A percentile compares a stretch with the other conserved stretches of the same genome.
phyloP scores from a whole-genome alignment of 2,329 filamentous ascomycete species.

The Leptographium radiaticola region DNA sequence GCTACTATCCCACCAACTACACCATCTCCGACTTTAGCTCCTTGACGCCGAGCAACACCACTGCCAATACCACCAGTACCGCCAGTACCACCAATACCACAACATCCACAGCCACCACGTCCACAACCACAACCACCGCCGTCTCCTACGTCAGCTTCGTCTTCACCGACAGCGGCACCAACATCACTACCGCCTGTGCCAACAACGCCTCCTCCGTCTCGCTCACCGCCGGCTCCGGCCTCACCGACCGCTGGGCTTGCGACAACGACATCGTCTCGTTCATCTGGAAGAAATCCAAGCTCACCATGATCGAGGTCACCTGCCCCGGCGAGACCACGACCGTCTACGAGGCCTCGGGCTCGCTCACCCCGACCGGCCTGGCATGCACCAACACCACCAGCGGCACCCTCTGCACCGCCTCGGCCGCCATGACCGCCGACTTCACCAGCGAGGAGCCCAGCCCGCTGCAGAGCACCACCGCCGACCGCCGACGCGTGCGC shows the following conservation, averaged over 20 bases:
- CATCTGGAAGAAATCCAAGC: slow-evolving; percentile 23
- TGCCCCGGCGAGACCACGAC: slow-evolving; percentile 20
- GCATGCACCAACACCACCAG: slow-evolving; percentile 2
- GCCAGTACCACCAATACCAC: too few species aligned
- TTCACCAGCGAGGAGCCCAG: slow-evolving; percentile 12
- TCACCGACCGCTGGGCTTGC: slow-evolving; percentile 28
- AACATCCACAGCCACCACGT: too few species aligned
- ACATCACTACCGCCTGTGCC: slow-evolving; percentile 26
- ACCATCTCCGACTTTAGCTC: neutral
- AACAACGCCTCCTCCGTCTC: slow-evolving; percentile 29
- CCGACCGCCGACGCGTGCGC: neutral
- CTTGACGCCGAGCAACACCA: neutral
- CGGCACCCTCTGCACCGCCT: slow-evolving; percentile 5
- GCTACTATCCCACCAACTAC: slow-evolving; percentile 7
- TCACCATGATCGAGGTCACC: slow-evolving; percentile 31
- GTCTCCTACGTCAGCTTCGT: slow-evolving; percentile 22
- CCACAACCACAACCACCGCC: neutral
- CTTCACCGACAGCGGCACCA: slow-evolving; percentile 27
- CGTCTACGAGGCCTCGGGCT: slow-evolving; percentile 10
- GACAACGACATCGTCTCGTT: slow-evolving; percentile 28
- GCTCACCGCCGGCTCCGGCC: slow-evolving; percentile 15
- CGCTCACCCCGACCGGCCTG: slow-evolving; percentile 2
- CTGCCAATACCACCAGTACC: slow-evolving; percentile 17
- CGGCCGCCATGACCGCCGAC: slow-evolving; percentile 1
- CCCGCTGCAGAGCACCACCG: slow-evolving; percentile 3